These are phyloP conservation scores for Globisporangium paddicum DNA, from an alignment of 352 stramenopile species.

Conservation along the genomic window DNA sequence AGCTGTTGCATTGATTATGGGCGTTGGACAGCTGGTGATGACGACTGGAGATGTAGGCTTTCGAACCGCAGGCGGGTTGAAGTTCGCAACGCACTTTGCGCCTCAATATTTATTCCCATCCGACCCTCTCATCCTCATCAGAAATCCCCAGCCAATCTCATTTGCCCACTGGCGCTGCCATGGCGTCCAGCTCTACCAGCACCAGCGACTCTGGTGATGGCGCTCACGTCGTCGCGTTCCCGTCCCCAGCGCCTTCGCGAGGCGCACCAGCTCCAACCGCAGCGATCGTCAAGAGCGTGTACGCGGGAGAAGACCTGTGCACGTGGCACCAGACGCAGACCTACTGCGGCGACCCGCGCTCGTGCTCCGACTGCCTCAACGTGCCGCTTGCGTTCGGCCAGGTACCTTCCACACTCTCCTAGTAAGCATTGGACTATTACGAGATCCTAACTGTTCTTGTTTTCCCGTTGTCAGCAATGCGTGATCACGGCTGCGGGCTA, in stretches of 20 bases:
- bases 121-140: too few species aligned
- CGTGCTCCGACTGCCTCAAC: conserved; percentile 39
- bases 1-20: too few species aligned
- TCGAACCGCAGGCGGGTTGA: too few species aligned
- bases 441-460: neutral
- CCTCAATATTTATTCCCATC: too few species aligned
- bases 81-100: too few species aligned
- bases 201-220: conserved; percentile 3
- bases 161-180: neutral
- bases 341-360: conserved; percentile 23
- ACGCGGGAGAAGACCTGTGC: conserved; percentile 31
- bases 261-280: neutral
- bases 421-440: neutral
- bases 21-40: too few species aligned
- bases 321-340: conserved; percentile 44
- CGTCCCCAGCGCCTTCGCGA: neutral
- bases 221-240: conserved; percentile 18
- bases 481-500: conserved; percentile 51
- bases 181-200: neutral
- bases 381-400: conserved; percentile 5
- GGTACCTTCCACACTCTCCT: neutral
- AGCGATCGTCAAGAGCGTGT: conserved; percentile 23
- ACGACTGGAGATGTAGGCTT: too few species aligned
- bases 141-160: too few species aligned
- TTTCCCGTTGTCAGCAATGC: conserved; percentile 38